These are phyloP conservation scores for Rosa rugosa DNA, from an alignment of 306 rosid species.

Conservation along the genomic window DNA sequence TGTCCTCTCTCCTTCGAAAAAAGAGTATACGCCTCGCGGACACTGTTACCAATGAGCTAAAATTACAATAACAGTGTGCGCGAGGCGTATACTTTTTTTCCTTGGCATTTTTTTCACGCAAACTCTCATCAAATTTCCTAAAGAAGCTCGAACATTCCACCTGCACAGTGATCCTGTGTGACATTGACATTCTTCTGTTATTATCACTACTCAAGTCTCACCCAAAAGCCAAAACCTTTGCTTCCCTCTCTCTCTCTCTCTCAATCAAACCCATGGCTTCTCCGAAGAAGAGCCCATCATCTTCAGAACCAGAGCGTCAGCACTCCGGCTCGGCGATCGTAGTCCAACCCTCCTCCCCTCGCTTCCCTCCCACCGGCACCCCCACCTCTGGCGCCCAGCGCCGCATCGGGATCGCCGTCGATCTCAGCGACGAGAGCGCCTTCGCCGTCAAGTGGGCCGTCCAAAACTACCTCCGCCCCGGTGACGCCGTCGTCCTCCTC, in stretches of 20 bases:
- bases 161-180: neutral
- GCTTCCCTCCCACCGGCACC: conserved; percentile 43
- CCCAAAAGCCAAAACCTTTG: neutral
- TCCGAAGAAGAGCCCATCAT: neutral
- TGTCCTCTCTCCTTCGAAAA: too few species aligned
- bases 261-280: conserved; percentile 4
- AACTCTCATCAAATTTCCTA: too few species aligned
- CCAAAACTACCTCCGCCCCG: conserved; percentile 79
- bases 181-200: neutral
- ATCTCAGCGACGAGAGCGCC: conserved; percentile 82
- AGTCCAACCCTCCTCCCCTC: conserved; percentile 26
- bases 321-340: conserved; percentile 13
- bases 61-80: too few species aligned
- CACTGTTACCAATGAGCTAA: too few species aligned
- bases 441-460: conserved; percentile 84
- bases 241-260: neutral
- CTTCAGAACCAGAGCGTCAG: neutral
- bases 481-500: conserved; percentile 83
- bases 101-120: too few species aligned
- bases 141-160: neutral
- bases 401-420: conserved; percentile 80
- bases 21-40: too few species aligned
- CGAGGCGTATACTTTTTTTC: too few species aligned
- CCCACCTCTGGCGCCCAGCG: conserved; percentile 86
- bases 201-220: neutral